Conservation (phyloP, 345 rosid genomes). For the Salix viminalis region DNA sequence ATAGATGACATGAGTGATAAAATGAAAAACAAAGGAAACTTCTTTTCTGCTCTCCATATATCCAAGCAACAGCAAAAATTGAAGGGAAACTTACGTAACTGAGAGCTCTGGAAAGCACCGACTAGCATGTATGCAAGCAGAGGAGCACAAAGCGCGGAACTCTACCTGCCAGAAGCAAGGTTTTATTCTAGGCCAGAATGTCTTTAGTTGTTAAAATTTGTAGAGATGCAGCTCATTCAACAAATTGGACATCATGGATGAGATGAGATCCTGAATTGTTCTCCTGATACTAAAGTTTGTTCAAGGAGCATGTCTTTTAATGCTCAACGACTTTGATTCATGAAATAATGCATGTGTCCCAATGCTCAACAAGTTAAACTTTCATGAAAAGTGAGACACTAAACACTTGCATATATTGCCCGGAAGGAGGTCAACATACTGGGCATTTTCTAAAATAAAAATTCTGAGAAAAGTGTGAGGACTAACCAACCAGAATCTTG, state of each 20-base stretch:
- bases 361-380: background rate
- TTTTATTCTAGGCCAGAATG: background rate
- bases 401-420: no score
- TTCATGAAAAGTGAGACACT: background rate
- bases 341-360: no score
- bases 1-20: background rate
- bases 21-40: background rate
- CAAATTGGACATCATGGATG: background rate
- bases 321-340: background rate
- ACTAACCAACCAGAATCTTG: constrained; percentile 91
- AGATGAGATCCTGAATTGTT: background rate
- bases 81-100: constrained; percentile 42
- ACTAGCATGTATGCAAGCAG: constrained; percentile 63
- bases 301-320: background rate
- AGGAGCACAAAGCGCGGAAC: constrained; percentile 50
- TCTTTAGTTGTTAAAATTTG: background rate
- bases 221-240: no score
- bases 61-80: background rate
- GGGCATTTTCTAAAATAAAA: background rate
- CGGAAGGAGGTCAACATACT: background rate
- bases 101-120: constrained; percentile 77
- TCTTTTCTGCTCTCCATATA: background rate
- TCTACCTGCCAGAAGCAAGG: constrained; percentile 55
- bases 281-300: background rate
- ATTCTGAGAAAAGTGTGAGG: constrained; percentile 12